These are phyloP conservation scores for Inosperma sp. DNA, from an alignment of 768 basidiomycete genomes.

Conservation along the genomic window DNA sequence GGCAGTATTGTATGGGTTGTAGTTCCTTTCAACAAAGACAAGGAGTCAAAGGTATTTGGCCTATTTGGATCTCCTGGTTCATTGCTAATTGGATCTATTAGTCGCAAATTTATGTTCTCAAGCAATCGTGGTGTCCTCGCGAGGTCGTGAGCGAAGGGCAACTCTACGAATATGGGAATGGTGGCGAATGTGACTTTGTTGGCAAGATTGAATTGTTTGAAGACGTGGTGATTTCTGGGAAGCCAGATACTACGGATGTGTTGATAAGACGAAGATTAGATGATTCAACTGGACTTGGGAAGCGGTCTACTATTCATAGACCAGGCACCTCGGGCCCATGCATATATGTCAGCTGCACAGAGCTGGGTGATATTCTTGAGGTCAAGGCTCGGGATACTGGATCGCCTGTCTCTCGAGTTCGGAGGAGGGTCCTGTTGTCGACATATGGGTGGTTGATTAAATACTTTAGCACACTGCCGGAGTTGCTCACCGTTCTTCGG, in stretches of 20 bases:
- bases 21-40: not conserved
- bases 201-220: conserved; percentile 5
- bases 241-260: conserved; percentile 1
- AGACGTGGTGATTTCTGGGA: conserved; percentile 1
- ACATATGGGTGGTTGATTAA: conserved; percentile 12
- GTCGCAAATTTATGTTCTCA: no score
- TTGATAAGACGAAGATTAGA: not conserved
- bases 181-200: not conserved
- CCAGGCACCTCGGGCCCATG: not conserved
- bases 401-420: not conserved
- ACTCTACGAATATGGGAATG: not conserved
- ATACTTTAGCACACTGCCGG: conserved; percentile 6
- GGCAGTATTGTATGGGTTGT: no score
- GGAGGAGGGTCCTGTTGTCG: conserved; percentile 6
- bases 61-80: no score
- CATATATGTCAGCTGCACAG: not conserved
- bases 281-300: not conserved
- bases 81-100: no score
- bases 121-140: conserved; percentile 8
- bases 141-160: not conserved
- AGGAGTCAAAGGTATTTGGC: no score
- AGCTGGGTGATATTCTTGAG: not conserved
- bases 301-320: not conserved
- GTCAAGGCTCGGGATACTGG: not conserved
- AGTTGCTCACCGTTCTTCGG: conserved; percentile 3